These are phyloP conservation scores for Colletotrichum orchidophilum DNA, from an alignment of 2,329 filamentous ascomycete genomes.

Conservation along the genomic window DNA sequence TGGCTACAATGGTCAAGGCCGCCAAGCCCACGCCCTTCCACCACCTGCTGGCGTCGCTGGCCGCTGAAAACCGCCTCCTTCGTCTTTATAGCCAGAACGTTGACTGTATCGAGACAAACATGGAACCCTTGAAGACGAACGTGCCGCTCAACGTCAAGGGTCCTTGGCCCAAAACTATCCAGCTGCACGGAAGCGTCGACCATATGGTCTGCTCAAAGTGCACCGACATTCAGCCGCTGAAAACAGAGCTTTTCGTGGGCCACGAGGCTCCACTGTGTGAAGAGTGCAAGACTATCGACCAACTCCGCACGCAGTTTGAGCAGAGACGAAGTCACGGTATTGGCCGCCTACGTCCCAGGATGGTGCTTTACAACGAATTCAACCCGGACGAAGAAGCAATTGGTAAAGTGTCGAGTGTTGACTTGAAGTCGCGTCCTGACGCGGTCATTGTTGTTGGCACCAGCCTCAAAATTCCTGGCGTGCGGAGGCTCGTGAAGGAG, in stretches of 20 bases:
- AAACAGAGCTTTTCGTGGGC: conserved; percentile 83
- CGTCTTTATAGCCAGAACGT: conserved; percentile 97
- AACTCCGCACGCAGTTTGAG: conserved; percentile 76
- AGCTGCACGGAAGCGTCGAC: conserved; percentile 90
- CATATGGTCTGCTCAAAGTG: conserved; percentile 99
- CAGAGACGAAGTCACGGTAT: conserved; percentile 95
- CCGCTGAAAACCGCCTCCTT: conserved; percentile 85
- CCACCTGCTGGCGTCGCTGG: conserved; percentile 89
- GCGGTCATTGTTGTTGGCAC: conserved; percentile 95
- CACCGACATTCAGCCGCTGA: conserved; percentile 77
- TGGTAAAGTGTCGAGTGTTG: conserved; percentile 86
- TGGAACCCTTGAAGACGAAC: conserved; percentile 81
- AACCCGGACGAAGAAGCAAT: conserved; percentile 98
- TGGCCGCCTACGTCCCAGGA: conserved; percentile 86
- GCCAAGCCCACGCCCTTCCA: conserved; percentile 91
- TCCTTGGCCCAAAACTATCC: conserved; percentile 92
- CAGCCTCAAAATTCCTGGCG: conserved; percentile 93
- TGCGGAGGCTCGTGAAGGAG: conserved; percentile 88
- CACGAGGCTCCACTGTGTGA: conserved; percentile 84
- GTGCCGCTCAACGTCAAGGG: conserved; percentile 85
- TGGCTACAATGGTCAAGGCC: conserved; percentile 80
- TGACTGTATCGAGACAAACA: conserved; percentile 88
- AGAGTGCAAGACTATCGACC: conserved; percentile 78
- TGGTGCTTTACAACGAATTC: conserved; percentile 97
- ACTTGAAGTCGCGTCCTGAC: conserved; percentile 86